Evolutionary conservation across 2,329 filamentous ascomycete species (phyloP).

Genomic region (Diaporthe destruens): DNA sequence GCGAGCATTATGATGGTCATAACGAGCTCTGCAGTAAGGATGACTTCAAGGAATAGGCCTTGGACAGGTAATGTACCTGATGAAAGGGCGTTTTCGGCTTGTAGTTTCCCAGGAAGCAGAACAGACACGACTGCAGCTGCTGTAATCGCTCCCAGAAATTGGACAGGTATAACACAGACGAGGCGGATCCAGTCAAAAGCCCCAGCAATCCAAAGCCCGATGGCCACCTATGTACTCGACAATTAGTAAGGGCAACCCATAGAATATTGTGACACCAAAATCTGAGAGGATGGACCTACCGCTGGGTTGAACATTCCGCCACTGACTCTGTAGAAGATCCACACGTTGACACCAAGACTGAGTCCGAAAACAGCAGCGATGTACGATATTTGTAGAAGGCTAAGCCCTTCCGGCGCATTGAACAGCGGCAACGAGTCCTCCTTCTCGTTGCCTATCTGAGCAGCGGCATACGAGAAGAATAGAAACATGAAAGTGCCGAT

Average conservation of each 20-base stretch:
- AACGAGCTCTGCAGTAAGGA: conserved; percentile 66
- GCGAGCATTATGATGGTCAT: conserved; percentile 71
- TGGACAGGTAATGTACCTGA: conserved; percentile 58
- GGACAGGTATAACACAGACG: conserved; percentile 64
- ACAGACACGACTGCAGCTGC: conserved; percentile 69
- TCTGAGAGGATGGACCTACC: conserved; percentile 27
- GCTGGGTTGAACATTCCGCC: conserved; percentile 66
- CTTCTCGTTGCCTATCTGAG: conserved; percentile 47
- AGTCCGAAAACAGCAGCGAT: conserved; percentile 64
- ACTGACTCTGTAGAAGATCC: conserved; percentile 68
- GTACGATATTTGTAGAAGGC: conserved; percentile 50
- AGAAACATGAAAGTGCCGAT: conserved; percentile 67
- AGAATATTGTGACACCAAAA: neutral
- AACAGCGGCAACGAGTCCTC: conserved; percentile 33
- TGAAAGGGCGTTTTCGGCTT: conserved; percentile 61
- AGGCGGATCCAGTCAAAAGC: conserved; percentile 66
- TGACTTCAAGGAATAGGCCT: conserved; percentile 68
- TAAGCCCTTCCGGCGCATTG: conserved; percentile 37
- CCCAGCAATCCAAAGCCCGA: conserved; percentile 69
- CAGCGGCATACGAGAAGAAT: conserved; percentile 52
- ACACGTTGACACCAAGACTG: conserved; percentile 66
- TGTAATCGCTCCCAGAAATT: conserved; percentile 70
- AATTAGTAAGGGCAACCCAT: neutral
- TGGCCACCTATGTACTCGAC: conserved; percentile 54
- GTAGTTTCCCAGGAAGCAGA: conserved; percentile 66